Evolutionary conservation across 1,284 basidiomycete species (phyloP).

Genomic region (Athelia psychrophila): DNA sequence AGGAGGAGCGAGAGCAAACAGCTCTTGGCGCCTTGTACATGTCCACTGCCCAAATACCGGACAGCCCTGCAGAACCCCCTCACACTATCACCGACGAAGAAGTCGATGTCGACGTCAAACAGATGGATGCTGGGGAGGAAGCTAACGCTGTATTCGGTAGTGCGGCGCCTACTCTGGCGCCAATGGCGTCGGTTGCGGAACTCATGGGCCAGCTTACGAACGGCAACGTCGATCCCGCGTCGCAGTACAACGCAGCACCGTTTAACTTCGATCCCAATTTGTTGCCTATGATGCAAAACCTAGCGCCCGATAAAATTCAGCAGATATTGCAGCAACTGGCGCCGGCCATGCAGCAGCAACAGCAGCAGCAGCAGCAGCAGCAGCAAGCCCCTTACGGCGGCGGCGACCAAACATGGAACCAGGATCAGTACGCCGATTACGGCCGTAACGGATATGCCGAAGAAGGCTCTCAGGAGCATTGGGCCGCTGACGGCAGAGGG

Average conservation of each 20-base stretch:
- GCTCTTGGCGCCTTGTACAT: conserved; percentile 73
- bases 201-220: conserved; percentile 64
- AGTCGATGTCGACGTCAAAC: conserved; percentile 55
- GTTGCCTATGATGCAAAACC: conserved; percentile 34
- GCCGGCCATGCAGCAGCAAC: conserved; percentile 13
- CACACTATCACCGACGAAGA: conserved; percentile 62
- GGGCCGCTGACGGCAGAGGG: conserved; percentile 37
- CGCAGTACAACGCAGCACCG: neutral
- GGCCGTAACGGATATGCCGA: conserved; percentile 33
- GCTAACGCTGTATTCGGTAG: conserved; percentile 57
- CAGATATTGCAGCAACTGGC: conserved; percentile 55
- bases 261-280: conserved; percentile 36
- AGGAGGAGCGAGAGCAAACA: conserved; percentile 76
- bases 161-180: conserved; percentile 27
- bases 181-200: conserved; percentile 56
- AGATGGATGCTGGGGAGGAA: conserved; percentile 68
- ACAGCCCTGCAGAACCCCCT: conserved; percentile 70
- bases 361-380: conserved; percentile 7
- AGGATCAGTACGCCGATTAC: conserved; percentile 31
- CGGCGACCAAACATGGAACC: conserved; percentile 23
- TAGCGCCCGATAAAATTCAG: conserved; percentile 61
- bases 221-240: conserved; percentile 25
- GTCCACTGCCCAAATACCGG: conserved; percentile 64
- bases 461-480: conserved; percentile 34
- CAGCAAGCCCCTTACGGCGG: conserved; percentile 22